Base-by-base conservation (phyloP, 2,329 filamentous ascomycete genomes). In the Colletotrichum sp. region DNA sequence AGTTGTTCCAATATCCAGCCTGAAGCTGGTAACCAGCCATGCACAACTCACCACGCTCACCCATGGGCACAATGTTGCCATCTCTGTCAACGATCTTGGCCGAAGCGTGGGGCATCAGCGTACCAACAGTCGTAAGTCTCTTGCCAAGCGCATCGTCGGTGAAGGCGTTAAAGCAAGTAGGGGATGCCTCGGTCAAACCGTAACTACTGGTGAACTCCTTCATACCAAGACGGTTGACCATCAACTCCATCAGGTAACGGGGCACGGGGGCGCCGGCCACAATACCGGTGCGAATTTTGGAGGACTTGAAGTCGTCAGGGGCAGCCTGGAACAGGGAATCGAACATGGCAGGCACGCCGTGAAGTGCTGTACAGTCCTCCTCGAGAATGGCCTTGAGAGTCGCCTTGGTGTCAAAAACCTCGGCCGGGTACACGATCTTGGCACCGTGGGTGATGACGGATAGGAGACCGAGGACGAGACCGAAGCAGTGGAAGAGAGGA, bases 301-400 rank as follows among this genome's bases (percentile, higher is more conserved):
- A 86, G 80, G 86, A 88, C 77, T 85, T 83, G 80, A 88, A 87
- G 69, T 83, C 82, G 6, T 77, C 8, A 72, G 82, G 77, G 48
- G 87, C 83, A 18, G 88, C 86, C 21, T 90, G 86, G 78, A 92
- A 87, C 4, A 92, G 84, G 0, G 92, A 92, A 81, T 95, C 94
- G 83, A 96, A 95, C 95, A 96, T 96, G 72, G 95, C 94, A 0
- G 95, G 95, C 0, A 96, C 95, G 38, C 95, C 95, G 81, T 96
- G 94, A 1, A 96, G 87, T 0, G 93, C 94, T 0, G 95, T 96
- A 82, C 93, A 94, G 61, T 87, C 86, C 81, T 94, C 93, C 68
- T 93, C 88, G 3, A 90, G 89, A 52, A 96, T 91, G 70, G 93
- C 93, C 58, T 87, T 87, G 38, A 96, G 87, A 3, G 93, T 93